phyloP scores from a whole-genome alignment of 495 filamentous ascomycete genomes.

The Xylaria intraflava region DNA sequence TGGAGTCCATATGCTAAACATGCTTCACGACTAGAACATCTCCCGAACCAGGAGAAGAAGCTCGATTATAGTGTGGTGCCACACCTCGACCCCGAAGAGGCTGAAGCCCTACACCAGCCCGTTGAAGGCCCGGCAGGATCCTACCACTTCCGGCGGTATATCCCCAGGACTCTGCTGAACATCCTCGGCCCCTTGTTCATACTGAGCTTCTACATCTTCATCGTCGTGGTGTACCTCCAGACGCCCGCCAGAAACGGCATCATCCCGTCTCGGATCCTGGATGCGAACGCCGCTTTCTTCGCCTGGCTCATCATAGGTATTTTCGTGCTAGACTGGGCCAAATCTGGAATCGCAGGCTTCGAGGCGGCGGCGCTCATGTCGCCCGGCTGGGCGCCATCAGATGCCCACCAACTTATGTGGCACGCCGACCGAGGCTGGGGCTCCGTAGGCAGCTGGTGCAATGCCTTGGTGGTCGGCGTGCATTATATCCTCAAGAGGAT shows the following conservation, averaged over 20 bases:
- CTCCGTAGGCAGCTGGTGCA: not conserved
- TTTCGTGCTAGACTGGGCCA: constrained; percentile 3
- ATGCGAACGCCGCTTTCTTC: constrained; percentile 2
- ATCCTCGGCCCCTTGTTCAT: not conserved
- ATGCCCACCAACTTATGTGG: not conserved
- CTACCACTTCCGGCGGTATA: not conserved
- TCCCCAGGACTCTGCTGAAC: not conserved
- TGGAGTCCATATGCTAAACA: not conserved
- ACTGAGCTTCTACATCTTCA: not conserved
- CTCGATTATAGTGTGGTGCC: not conserved
- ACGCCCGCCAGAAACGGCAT: not conserved
- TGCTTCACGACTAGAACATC: not conserved
- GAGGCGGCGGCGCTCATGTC: not conserved
- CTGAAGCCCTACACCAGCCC: not conserved
- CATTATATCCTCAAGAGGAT: not conserved
- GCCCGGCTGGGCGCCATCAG: not conserved
- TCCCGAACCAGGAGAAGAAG: not conserved
- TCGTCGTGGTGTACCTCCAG: not conserved
- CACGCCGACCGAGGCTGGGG: constrained; percentile 3
- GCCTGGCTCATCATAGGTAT: constrained; percentile 6
- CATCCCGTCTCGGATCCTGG: not conserved
- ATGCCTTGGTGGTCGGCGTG: not conserved
- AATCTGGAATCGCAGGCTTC: not conserved
- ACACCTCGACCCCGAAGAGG: not conserved
- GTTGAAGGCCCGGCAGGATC: not conserved